Percentiles rank a stretch among this genome's conserved stretches.
These are phyloP conservation scores for Penicillium ucsense DNA, from an alignment of 495 filamentous ascomycete species.

Conservation along the genomic window DNA sequence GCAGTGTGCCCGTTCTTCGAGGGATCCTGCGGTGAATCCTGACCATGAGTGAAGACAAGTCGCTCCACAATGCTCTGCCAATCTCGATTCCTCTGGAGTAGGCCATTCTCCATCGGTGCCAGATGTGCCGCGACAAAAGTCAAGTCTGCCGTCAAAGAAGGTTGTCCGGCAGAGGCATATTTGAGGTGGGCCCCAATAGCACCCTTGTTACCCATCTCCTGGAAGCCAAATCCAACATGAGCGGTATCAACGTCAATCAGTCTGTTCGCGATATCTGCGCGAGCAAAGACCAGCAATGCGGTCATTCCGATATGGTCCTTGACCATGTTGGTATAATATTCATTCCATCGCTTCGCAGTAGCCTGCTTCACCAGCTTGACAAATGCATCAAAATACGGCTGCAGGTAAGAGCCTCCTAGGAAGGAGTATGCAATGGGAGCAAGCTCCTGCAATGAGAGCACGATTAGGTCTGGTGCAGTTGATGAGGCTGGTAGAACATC, in stretches of 20 bases:
- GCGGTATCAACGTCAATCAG: conserved; percentile 56
- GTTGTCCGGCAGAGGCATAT: conserved; percentile 27
- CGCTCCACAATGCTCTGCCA: conserved; percentile 74
- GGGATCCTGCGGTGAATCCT: background rate
- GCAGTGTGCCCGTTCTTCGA: conserved; percentile 15
- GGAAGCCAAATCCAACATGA: conserved; percentile 70
- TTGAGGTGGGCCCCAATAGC: conserved; percentile 70
- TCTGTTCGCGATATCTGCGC: conserved; percentile 41
- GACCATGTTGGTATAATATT: conserved; percentile 41
- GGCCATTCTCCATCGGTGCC: conserved; percentile 69
- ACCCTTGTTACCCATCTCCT: conserved; percentile 91
- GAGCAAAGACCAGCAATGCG: conserved; percentile 69
- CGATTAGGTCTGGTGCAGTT: conserved; percentile 58
- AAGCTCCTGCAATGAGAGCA: conserved; percentile 80
- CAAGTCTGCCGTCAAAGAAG: conserved; percentile 45
- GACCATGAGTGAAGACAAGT: conserved; percentile 52
- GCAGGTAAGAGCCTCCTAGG: conserved; percentile 73
- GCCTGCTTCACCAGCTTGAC: conserved; percentile 60
- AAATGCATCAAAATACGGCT: conserved; percentile 63
- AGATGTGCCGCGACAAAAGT: conserved; percentile 87
- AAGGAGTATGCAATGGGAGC: conserved; percentile 77
- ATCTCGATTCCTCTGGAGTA: conserved; percentile 65
- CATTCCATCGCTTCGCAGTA: conserved; percentile 31
- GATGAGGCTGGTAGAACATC: conserved; percentile 45
- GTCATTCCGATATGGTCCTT: conserved; percentile 79